Percentiles rank a stretch among this genome's conserved stretches.
phyloP scores from a whole-genome alignment of 1,284 basidiomycete species.

The Tylopilus orsonianus region DNA sequence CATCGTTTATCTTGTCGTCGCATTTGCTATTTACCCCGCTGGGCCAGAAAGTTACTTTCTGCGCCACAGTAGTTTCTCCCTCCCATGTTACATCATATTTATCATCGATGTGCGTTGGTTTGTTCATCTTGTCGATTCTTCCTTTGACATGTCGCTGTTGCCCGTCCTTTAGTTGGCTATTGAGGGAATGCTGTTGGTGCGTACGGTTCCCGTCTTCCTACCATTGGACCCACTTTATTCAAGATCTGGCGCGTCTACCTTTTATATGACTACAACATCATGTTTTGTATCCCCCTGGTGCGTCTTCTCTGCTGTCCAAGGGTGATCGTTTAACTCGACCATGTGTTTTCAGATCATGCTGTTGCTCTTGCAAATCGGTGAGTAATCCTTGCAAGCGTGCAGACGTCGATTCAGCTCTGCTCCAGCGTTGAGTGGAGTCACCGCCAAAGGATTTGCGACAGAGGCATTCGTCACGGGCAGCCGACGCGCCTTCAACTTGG shows the following conservation, averaged over 20 bases:
- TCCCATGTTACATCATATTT: conserved; percentile 25
- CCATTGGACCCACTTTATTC: neutral
- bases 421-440: conserved; percentile 7
- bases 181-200: conserved; percentile 20
- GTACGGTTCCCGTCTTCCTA: neutral
- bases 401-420: no score
- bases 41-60: conserved; percentile 11
- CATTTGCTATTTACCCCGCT: conserved; percentile 2
- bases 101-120: conserved; percentile 15
- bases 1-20: conserved; percentile 9
- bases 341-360: conserved; percentile 7
- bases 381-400: neutral
- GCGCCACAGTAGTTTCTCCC: neutral
- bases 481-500: conserved; percentile 7
- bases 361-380: conserved; percentile 18
- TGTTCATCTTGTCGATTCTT: neutral
- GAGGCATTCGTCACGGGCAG: neutral
- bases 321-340: neutral
- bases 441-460: conserved; percentile 11
- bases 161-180: conserved; percentile 11
- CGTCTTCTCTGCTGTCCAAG: neutral
- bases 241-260: conserved; percentile 29
- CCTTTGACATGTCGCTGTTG: no score
- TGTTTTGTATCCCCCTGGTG: conserved; percentile 22
- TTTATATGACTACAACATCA: conserved; percentile 13